These are phyloP conservation scores for Erythrobasidium yunnanense DNA, from an alignment of 768 basidiomycete genomes.

Conservation along the genomic window DNA sequence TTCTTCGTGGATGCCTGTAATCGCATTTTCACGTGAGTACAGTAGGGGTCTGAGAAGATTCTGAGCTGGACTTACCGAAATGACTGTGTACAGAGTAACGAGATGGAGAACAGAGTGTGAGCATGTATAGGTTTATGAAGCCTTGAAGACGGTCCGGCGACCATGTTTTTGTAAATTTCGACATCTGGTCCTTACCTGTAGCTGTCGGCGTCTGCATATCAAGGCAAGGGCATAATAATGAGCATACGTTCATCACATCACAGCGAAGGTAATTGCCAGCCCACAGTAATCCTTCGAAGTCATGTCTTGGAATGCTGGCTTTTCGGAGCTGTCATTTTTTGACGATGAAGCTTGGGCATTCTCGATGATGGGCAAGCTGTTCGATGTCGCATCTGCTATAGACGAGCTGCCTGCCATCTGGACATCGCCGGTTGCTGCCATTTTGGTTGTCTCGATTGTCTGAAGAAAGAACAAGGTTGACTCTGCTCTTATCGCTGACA, in stretches of 20 bases:
- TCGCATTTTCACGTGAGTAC: not conserved
- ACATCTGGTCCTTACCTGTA: constrained; percentile 2
- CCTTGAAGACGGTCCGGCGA: too few relatives aligned
- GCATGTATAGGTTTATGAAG: not conserved
- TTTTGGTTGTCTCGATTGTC: too few relatives aligned
- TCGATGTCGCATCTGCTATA: too few relatives aligned
- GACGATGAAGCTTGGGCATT: too few relatives aligned
- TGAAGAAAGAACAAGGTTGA: too few relatives aligned
- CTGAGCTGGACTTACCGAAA: constrained; percentile 25
- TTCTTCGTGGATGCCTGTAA: constrained; percentile 53
- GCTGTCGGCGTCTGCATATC: constrained; percentile 14
- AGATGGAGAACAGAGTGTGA: not conserved
- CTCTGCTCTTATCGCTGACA: too few relatives aligned
- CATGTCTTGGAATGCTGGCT: constrained; percentile 10
- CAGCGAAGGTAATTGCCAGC: not conserved
- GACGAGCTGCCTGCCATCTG: too few relatives aligned
- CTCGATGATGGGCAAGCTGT: too few relatives aligned
- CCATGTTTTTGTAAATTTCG: too few relatives aligned
- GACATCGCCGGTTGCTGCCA: too few relatives aligned
- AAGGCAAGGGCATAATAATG: not conserved
- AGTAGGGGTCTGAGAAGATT: too few relatives aligned
- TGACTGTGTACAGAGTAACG: not conserved
- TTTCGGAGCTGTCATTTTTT: not conserved
- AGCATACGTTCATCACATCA: not conserved
- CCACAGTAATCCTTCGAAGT: constrained; percentile 27